Evolutionary conservation across 371 early-diverging fungal species (phyloP).

Genomic region (Zancudomyces culisetae): DNA sequence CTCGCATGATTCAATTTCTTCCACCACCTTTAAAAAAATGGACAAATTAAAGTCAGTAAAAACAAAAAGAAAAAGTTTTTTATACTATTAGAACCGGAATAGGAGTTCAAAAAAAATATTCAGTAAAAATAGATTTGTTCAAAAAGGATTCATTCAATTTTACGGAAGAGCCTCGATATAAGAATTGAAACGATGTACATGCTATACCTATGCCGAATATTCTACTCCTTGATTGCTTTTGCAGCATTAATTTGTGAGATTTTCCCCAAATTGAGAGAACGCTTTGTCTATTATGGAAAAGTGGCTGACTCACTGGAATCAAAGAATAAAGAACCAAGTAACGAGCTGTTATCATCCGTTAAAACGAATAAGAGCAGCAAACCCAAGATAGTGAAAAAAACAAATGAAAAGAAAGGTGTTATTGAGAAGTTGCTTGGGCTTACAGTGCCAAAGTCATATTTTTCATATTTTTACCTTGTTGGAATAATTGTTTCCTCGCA

Average conservation of each 20-base stretch:
- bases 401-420: not conserved
- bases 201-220: constrained; percentile 3
- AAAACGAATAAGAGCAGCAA: not conserved
- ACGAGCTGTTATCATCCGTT: not conserved
- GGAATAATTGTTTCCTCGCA: constrained; percentile 19
- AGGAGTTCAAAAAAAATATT: no score
- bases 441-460: constrained; percentile 41
- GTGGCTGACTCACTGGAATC: constrained; percentile 2
- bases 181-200: no score
- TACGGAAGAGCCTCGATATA: no score
- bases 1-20: no score
- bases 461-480: constrained; percentile 45
- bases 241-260: constrained; percentile 12
- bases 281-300: constrained; percentile 22
- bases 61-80: no score
- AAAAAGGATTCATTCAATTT: no score
- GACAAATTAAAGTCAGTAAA: no score
- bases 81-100: no score
- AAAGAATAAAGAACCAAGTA: not conserved
- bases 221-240: constrained; percentile 7
- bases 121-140: no score
- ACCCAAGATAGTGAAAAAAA: not conserved
- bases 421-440: not conserved
- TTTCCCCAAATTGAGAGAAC: constrained; percentile 16
- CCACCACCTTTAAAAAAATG: no score